These are phyloP conservation scores for Plantago ovata DNA, from an alignment of 257 asterid species.

Conservation along the genomic window DNA sequence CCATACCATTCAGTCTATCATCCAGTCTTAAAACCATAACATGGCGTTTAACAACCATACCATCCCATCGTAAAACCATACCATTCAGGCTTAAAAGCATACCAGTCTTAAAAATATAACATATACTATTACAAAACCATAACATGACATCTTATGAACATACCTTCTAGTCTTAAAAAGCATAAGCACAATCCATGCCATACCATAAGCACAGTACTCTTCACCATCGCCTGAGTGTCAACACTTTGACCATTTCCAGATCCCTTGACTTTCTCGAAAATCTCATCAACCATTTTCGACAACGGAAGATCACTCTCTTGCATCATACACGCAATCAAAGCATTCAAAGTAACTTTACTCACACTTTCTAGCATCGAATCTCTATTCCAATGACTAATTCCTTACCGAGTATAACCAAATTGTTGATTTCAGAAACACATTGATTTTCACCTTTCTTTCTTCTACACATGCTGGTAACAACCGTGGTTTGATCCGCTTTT, in stretches of 20 bases:
- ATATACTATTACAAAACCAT: too few species aligned
- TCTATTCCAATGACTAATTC: slow-evolving; percentile 28
- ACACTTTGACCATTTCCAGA: slow-evolving; percentile 33
- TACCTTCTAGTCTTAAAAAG: too few species aligned
- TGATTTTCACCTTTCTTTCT: slow-evolving; percentile 46
- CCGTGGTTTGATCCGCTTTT: slow-evolving; percentile 26
- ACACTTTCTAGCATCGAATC: slow-evolving; percentile 24
- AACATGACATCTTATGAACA: too few species aligned
- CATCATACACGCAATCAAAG: slow-evolving; percentile 56
- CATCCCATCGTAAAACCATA: too few species aligned
- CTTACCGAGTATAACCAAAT: slow-evolving; percentile 40
- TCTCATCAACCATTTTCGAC: slow-evolving; percentile 57
- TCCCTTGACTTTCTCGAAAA: slow-evolving; percentile 48
- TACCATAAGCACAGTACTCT: slow-evolving; percentile 58
- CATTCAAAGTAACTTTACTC: slow-evolving; percentile 34
- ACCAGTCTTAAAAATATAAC: too few species aligned
- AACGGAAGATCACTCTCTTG: slow-evolving; percentile 80
- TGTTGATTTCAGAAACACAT: slow-evolving; percentile 43
- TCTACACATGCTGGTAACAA: slow-evolving; percentile 16
- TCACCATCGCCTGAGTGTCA: slow-evolving; percentile 55
- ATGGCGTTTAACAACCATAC: too few species aligned
- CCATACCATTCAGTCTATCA: too few species aligned
- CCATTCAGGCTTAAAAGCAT: too few species aligned
- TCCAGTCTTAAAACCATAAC: too few species aligned
- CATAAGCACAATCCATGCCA: slow-evolving; percentile 71